phyloP scores from a whole-genome alignment of 1,284 basidiomycete species.

The Trichosporon inkin region DNA sequence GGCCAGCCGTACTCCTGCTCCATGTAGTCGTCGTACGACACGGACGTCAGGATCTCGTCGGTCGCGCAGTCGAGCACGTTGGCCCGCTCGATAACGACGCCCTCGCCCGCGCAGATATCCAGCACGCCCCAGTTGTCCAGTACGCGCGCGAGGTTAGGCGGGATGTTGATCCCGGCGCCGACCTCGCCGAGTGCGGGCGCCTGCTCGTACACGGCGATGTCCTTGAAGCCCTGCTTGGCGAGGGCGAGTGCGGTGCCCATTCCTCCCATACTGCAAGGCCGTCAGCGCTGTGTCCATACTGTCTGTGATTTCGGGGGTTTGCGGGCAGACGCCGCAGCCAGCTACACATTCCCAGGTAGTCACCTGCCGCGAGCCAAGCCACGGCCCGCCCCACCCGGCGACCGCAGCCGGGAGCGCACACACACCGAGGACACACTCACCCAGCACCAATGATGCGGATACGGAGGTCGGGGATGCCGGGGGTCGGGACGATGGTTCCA shows the following conservation, averaged over 20 bases:
- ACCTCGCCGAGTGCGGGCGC: constrained; percentile 37
- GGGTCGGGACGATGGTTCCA: constrained; percentile 8
- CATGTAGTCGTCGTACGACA: constrained; percentile 36
- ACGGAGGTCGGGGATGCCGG: constrained; percentile 11
- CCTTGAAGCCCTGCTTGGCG: constrained; percentile 33
- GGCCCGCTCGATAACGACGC: constrained; percentile 34
- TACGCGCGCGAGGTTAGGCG: constrained; percentile 39
- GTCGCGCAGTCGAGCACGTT: constrained; percentile 37
- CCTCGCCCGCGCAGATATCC: constrained; percentile 30
- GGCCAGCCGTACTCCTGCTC: constrained; percentile 38
- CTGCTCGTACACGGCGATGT: constrained; percentile 38
- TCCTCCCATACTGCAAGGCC: constrained; percentile 32
- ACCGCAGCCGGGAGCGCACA: background rate
- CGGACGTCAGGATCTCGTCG: constrained; percentile 38
- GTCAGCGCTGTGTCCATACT: constrained; percentile 10
- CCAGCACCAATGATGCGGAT: constrained; percentile 24
- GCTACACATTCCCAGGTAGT: background rate
- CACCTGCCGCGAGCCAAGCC: background rate
- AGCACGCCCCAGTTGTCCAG: constrained; percentile 35
- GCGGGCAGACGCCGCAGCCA: too few species aligned
- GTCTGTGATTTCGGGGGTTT: background rate
- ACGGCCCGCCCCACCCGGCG: background rate
- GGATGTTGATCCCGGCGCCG: constrained; percentile 42
- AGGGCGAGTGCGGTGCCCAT: constrained; percentile 34
- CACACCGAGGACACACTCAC: constrained; percentile 10